These are phyloP conservation scores for Tricholoma flavovirens DNA, from an alignment of 768 basidiomycete species.

Conservation along the genomic window DNA sequence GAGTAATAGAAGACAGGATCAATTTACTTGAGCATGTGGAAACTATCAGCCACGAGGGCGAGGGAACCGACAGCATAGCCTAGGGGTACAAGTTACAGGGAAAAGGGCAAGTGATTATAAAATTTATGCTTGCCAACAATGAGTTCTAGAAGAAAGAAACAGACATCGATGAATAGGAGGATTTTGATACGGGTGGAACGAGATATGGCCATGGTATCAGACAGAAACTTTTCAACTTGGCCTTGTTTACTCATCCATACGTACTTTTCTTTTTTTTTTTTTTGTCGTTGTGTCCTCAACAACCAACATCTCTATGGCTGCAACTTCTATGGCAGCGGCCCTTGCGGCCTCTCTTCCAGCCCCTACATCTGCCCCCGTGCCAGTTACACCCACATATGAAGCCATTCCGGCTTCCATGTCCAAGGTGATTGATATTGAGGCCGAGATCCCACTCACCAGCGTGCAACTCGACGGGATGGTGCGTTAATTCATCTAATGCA, in stretches of 20 bases:
- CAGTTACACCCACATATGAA: constrained; percentile 69
- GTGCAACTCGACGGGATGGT: constrained; percentile 90
- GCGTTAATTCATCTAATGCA: constrained; percentile 23
- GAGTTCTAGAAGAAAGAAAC: constrained; percentile 86
- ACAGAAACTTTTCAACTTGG: neutral
- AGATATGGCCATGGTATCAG: constrained; percentile 46
- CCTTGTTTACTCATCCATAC: no score
- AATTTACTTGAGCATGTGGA: constrained; percentile 96
- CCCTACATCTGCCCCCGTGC: constrained; percentile 52
- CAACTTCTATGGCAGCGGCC: constrained; percentile 88
- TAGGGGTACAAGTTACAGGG: constrained; percentile 21
- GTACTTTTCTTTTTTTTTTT: no score
- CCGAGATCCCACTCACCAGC: constrained; percentile 69
- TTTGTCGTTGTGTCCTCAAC: no score
- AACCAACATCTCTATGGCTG: constrained; percentile 42
- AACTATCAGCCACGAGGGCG: constrained; percentile 93
- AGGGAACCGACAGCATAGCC: constrained; percentile 96
- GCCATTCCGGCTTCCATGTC: constrained; percentile 91
- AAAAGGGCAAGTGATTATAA: neutral
- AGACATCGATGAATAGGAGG: constrained; percentile 75
- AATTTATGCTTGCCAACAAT: constrained; percentile 51
- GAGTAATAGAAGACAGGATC: neutral
- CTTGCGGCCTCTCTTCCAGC: constrained; percentile 79
- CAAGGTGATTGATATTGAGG: constrained; percentile 91
- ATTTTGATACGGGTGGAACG: constrained; percentile 71